Evolutionary conservation across 2,329 filamentous ascomycete species (phyloP), one percentile per base, ranked within the genome.

Genomic region (Knoxdaviesia proteae): DNA sequence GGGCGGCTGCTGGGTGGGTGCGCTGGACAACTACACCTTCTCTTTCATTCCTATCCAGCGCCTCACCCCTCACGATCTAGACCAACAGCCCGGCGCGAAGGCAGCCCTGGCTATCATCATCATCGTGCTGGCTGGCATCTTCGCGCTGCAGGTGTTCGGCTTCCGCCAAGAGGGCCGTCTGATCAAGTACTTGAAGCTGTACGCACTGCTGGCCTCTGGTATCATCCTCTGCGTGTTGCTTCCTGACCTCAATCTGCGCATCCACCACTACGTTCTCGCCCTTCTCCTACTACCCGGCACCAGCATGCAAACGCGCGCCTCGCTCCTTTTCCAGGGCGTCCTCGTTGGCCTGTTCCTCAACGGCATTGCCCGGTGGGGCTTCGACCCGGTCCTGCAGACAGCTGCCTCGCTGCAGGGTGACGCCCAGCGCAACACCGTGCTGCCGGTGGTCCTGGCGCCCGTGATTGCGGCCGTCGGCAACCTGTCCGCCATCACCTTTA

Each of bases 261-360:
- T 98, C 44, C 90, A 98, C 55, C 90, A 98, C 58, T 98, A 96
- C 56, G 83, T 96, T 49, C 67, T 96, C 5, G 86, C 79, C 1
- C 70, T 98, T 9, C 65, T 96, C 0, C 69, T 98, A 1, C 70
- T 96, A 5, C 84, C 87, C 0, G 90, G 87, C 0, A 96, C 90
- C 0, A 77, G 75, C 42, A 76, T 96, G 58, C 87, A 94, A 50
- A 96, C 83, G 5, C 74, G 90, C 0, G 81, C 84, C 0, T 79
- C 78, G 0, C 65, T 96, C 6, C 58, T 94, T 2, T 96, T 90
- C 53, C 88, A 96, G 57, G 90, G 90, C 7, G 64, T 98, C 2
- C 66, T 98, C 0, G 63, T 96, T 6, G 90, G 90, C 0, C 69
- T 96, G 0, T 96, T 94, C 58, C 78, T 94, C 61, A 94, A 94